phyloP scores from a whole-genome alignment of 2,329 filamentous ascomycete genomes.

The Pyricularia sp. region DNA sequence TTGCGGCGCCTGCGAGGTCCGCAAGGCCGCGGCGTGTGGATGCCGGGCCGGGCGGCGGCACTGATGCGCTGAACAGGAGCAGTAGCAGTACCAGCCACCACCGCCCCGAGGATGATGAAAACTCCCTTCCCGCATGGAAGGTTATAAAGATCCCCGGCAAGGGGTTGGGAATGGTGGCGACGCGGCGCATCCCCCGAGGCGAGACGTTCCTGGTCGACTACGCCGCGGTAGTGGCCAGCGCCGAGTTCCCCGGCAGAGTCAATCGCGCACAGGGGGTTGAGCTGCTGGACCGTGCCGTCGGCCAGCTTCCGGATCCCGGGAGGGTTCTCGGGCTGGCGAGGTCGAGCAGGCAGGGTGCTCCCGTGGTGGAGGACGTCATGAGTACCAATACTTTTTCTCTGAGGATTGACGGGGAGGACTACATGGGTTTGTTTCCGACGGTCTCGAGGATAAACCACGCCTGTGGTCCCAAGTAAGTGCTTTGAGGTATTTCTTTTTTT shows the following conservation, averaged over 20 bases:
- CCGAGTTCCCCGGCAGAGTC: constrained; percentile 18
- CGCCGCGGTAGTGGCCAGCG: constrained; percentile 16
- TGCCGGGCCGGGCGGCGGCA: too few species aligned
- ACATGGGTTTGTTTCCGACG: constrained; percentile 12
- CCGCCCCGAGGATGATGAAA: too few species aligned
- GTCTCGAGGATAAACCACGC: constrained; percentile 16
- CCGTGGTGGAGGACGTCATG: constrained; percentile 20
- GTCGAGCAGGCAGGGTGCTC: constrained; percentile 11
- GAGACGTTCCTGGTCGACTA: constrained; percentile 18
- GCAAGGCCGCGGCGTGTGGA: too few species aligned
- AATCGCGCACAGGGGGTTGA: constrained; percentile 15
- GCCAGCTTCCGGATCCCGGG: constrained; percentile 15
- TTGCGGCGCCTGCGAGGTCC: not conserved
- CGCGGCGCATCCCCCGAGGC: constrained; percentile 14
- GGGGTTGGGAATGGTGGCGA: constrained; percentile 19
- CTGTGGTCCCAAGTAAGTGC: constrained; percentile 12
- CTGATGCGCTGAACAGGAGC: not conserved
- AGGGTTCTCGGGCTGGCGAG: constrained; percentile 15
- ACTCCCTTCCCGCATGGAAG: constrained; percentile 10
- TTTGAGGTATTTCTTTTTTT: not conserved
- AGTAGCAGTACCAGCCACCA: not conserved
- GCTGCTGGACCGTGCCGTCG: constrained; percentile 16
- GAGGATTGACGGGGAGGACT: constrained; percentile 10
- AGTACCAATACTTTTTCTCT: constrained; percentile 21
- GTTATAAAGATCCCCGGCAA: constrained; percentile 17